A percentile compares a stretch with the other conserved stretches of the same genome.
phyloP scores from a whole-genome alignment of 257 asterid genomes.

The Fraxinus anomala region DNA sequence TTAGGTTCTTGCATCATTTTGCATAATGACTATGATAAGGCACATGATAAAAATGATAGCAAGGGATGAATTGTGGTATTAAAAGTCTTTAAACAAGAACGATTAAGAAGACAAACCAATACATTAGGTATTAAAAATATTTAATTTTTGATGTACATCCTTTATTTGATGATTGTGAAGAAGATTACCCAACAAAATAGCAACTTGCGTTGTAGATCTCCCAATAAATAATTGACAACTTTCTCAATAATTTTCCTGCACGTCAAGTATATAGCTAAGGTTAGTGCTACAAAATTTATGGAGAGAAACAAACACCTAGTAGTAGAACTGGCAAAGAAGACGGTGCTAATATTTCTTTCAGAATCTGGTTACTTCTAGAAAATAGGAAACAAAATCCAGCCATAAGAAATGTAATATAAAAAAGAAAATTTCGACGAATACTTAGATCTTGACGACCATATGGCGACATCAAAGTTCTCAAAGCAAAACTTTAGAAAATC shows the following conservation, averaged over 20 bases:
- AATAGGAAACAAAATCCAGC: slow-evolving; percentile 12
- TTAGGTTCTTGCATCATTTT: slow-evolving; percentile 6
- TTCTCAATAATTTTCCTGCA: slow-evolving; percentile 60
- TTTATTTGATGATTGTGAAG: not conserved
- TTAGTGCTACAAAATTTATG: slow-evolving; percentile 28
- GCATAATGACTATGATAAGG: slow-evolving; percentile 1
- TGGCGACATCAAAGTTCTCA: slow-evolving; percentile 72
- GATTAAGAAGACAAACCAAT: not conserved
- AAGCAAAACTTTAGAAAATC: slow-evolving; percentile 86
- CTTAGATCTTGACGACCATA: slow-evolving; percentile 94
- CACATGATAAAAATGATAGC: slow-evolving; percentile 18
- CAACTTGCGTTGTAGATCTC: slow-evolving; percentile 52
- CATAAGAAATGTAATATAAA: not conserved
- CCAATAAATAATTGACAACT: slow-evolving; percentile 71
- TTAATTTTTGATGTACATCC: not conserved
- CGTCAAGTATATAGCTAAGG: slow-evolving; percentile 20
- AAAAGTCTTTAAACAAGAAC: not conserved
- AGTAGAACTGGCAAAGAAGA: slow-evolving; percentile 13
- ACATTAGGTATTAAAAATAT: slow-evolving; percentile 13
- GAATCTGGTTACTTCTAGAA: not conserved
- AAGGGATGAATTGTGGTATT: slow-evolving; percentile 18
- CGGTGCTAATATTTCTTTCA: not conserved
- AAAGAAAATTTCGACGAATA: slow-evolving; percentile 28
- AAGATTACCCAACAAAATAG: slow-evolving; percentile 83
- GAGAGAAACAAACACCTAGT: slow-evolving; percentile 26